These are phyloP conservation scores for Pisolithus sp. DNA, from an alignment of 768 basidiomycete genomes.

Conservation along the genomic window DNA sequence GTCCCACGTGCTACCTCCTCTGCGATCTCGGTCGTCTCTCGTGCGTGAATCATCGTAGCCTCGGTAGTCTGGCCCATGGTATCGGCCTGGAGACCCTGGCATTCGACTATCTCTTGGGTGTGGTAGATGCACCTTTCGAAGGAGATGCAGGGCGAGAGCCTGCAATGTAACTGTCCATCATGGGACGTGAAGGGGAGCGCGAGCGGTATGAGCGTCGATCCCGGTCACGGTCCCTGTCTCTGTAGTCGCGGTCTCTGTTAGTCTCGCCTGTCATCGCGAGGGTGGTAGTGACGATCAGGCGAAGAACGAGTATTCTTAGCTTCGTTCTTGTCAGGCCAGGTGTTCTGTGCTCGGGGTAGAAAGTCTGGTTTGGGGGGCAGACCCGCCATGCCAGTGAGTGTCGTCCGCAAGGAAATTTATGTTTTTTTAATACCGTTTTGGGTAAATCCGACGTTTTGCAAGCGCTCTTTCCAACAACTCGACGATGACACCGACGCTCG, in stretches of 20 bases:
- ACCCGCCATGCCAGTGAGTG: conserved; percentile 17
- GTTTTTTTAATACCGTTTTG: conserved; percentile 1
- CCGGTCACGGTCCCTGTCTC: conserved; percentile 1
- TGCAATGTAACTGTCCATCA: neutral
- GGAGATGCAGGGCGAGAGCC: conserved; percentile 1
- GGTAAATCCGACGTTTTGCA: neutral
- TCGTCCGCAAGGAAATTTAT: neutral
- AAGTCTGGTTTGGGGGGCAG: conserved; percentile 29
- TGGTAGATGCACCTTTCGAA: conserved; percentile 1
- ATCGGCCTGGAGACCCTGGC: conserved; percentile 11
- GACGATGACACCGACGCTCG: conserved; percentile 46
- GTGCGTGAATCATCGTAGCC: conserved; percentile 8
- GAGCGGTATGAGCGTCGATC: conserved; percentile 6
- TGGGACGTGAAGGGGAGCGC: conserved; percentile 8
- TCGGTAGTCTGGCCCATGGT: conserved; percentile 17
- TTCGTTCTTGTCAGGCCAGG: conserved; percentile 16
- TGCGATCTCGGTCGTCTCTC: conserved; percentile 4
- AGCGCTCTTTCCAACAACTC: neutral
- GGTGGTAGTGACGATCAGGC: conserved; percentile 20
- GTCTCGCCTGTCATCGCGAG: conserved; percentile 18
- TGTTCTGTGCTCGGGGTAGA: conserved; percentile 11
- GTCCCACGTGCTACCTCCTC: neutral
- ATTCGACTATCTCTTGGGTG: conserved; percentile 13
- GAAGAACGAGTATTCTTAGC: conserved; percentile 10
- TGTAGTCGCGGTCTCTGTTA: conserved; percentile 1